phyloP scores from a whole-genome alignment of 352 stramenopile species.

The Thalassiosira mediterranea region DNA sequence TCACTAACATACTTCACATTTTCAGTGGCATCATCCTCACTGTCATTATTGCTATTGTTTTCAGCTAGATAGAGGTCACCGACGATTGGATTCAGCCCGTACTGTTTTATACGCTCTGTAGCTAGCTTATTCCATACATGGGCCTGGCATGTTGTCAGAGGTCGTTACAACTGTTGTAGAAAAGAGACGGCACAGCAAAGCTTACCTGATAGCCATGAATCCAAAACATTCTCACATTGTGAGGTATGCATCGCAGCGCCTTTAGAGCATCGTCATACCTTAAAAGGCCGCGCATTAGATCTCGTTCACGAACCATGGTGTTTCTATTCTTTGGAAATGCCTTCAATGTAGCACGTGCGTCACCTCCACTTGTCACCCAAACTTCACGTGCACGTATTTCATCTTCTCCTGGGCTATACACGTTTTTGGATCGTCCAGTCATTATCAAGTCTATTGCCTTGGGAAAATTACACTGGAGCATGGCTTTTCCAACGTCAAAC shows the following conservation, averaged over 20 bases:
- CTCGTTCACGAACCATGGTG: conserved; percentile 65
- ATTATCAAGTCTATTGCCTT: conserved; percentile 76
- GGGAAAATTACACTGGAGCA: conserved; percentile 70
- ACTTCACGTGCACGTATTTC: conserved; percentile 56
- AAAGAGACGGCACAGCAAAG: no score
- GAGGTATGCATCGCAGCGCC: conserved; percentile 65
- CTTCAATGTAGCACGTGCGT: conserved; percentile 61
- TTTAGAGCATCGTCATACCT: conserved; percentile 67
- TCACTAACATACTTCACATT: conserved; percentile 57
- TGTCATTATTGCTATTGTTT: not conserved
- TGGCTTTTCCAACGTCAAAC: conserved; percentile 76
- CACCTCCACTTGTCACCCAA: conserved; percentile 59
- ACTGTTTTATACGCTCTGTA: conserved; percentile 60
- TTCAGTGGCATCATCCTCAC: conserved; percentile 12
- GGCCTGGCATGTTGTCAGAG: no score
- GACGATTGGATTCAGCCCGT: conserved; percentile 47
- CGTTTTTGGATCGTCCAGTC: conserved; percentile 50
- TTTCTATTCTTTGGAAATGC: conserved; percentile 57
- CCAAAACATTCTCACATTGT: conserved; percentile 71
- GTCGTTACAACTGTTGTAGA: no score
- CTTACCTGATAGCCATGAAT: conserved; percentile 81
- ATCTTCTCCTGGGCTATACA: conserved; percentile 49
- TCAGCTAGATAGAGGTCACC: conserved; percentile 68
- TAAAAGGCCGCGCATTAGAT: conserved; percentile 73
- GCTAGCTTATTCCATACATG: conserved; percentile 74